Evolutionary conservation across 2,329 filamentous ascomycete genomes (phyloP).

Genomic region (Dactylellina haptotyla): DNA sequence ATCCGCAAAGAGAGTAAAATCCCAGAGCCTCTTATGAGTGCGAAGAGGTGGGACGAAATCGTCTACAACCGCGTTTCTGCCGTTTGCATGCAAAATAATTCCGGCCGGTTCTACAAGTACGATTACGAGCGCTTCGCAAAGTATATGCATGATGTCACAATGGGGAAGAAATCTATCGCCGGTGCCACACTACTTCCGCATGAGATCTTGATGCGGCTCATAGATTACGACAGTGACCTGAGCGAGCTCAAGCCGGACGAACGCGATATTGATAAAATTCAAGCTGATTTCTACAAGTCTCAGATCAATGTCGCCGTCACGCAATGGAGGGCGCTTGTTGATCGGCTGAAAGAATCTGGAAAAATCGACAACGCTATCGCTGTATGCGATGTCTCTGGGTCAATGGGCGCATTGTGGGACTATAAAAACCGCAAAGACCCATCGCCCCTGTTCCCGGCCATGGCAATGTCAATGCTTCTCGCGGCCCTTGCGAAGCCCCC

Average conservation of each 20-base stretch:
- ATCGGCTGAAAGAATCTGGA: conserved; percentile 69
- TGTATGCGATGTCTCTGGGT: conserved; percentile 69
- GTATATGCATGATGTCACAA: conserved; percentile 66
- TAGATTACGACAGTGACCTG: conserved; percentile 9
- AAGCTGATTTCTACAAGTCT: conserved; percentile 58
- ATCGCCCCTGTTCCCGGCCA: conserved; percentile 66
- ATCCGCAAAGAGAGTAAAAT: conserved; percentile 68
- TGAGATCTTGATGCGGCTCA: conserved; percentile 62
- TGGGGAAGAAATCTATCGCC: conserved; percentile 66
- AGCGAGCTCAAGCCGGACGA: conserved; percentile 12
- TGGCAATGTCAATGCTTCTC: conserved; percentile 69
- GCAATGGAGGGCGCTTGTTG: conserved; percentile 70
- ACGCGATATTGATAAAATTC: conserved; percentile 56
- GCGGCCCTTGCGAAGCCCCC: conserved; percentile 67
- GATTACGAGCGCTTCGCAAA: conserved; percentile 66
- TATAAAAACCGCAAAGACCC: conserved; percentile 64
- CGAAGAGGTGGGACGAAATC: conserved; percentile 65
- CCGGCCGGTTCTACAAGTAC: conserved; percentile 65
- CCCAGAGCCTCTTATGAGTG: conserved; percentile 67
- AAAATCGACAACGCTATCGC: conserved; percentile 68
- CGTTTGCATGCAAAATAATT: conserved; percentile 69
- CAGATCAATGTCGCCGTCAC: conserved; percentile 62
- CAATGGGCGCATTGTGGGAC: conserved; percentile 61
- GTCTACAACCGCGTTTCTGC: conserved; percentile 70
- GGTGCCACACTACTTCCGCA: conserved; percentile 69